Conservation (phyloP, 1,284 basidiomycete species). For the Phlebopus sp. region DNA sequence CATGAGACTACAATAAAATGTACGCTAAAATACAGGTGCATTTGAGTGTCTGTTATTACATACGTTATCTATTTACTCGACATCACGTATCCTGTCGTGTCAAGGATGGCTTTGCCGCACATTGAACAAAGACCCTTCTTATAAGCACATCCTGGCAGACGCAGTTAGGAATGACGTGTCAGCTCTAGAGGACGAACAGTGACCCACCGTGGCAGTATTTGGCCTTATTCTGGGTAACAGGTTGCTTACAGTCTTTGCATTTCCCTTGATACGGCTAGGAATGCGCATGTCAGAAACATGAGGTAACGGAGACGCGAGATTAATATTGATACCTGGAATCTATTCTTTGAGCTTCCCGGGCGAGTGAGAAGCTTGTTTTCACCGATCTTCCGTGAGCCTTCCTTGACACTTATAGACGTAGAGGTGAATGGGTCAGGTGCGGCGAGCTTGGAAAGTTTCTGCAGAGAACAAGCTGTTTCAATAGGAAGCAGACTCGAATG, state of each 20-base stretch:
- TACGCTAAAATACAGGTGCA: no score
- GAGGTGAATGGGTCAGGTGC: constrained; percentile 78
- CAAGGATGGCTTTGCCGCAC: constrained; percentile 79
- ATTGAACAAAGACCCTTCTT: constrained; percentile 81
- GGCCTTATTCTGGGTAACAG: constrained; percentile 76
- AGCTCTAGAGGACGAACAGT: constrained; percentile 6
- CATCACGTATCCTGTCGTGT: constrained; percentile 80
- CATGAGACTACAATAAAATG: no score
- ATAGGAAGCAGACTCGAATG: constrained; percentile 4
- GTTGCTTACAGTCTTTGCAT: constrained; percentile 81
- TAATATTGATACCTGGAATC: constrained; percentile 56
- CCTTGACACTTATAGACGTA: constrained; percentile 69
- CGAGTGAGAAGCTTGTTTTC: constrained; percentile 78
- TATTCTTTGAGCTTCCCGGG: constrained; percentile 64
- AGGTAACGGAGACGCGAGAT: constrained; percentile 6
- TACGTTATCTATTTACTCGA: constrained; percentile 61
- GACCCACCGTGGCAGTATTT: constrained; percentile 79
- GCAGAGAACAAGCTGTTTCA: constrained; percentile 15
- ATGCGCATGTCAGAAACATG: constrained; percentile 10
- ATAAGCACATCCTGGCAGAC: constrained; percentile 69
- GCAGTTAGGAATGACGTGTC: constrained; percentile 8
- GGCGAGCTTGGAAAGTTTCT: constrained; percentile 81
- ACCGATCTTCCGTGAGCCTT: constrained; percentile 74
- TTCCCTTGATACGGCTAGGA: constrained; percentile 74
- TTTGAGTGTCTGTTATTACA: not conserved